Conservation (phyloP, 208 protist genomes). For the Trypanosoma rangeli region DNA sequence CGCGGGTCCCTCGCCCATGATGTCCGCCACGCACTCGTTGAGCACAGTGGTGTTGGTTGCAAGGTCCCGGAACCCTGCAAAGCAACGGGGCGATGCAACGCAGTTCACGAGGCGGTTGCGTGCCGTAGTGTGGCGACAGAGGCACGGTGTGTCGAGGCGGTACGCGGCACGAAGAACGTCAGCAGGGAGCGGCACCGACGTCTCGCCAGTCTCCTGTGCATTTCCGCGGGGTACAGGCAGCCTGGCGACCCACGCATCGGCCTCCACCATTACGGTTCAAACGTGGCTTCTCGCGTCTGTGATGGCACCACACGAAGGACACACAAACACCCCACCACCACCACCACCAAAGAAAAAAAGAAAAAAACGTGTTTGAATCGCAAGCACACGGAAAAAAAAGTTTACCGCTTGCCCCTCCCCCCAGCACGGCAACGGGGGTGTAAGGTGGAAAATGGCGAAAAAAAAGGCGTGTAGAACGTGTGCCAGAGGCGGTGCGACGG, state of each 20-base stretch:
- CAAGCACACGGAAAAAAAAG: too few species aligned
- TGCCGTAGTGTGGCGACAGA: conserved; percentile 23
- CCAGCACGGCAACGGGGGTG: too few species aligned
- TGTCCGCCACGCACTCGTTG: conserved; percentile 33
- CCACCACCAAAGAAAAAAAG: too few species aligned
- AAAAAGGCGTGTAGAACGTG: too few species aligned
- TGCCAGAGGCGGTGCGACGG: too few species aligned
- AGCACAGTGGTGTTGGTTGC: conserved; percentile 32
- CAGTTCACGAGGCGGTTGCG: conserved; percentile 37
- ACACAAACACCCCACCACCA: too few species aligned
- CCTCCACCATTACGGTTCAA: not conserved
- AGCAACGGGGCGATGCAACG: conserved; percentile 48
- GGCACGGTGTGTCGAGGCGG: conserved; percentile 43
- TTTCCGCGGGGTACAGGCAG: conserved; percentile 28
- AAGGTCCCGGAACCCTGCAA: conserved; percentile 46
- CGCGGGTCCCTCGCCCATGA: conserved; percentile 42
- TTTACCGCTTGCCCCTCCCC: too few species aligned
- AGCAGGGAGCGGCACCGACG: not conserved
- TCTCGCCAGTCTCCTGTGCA: not conserved
- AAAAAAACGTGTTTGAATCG: too few species aligned
- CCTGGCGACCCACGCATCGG: conserved; percentile 41
- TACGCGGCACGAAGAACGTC: conserved; percentile 40
- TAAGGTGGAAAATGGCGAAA: too few species aligned
- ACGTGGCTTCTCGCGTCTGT: conserved; percentile 9
- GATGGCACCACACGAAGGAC: too few species aligned